Conservation (phyloP, 257 asterid genomes). For the Solanum sejunctum region DNA sequence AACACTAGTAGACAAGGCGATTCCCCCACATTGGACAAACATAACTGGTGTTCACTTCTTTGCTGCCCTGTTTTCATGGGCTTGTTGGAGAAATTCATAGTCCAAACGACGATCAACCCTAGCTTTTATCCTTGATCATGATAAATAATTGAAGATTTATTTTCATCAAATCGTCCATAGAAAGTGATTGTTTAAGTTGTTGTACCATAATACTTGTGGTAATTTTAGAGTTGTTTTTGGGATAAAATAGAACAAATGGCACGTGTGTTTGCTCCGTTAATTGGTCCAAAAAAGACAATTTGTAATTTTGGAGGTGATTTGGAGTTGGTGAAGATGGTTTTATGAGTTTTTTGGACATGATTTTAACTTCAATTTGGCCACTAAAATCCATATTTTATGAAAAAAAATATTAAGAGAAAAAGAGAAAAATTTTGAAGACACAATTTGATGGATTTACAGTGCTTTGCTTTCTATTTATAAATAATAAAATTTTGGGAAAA, state of each 20-base stretch:
- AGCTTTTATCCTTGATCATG: no score
- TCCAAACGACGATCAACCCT: no score
- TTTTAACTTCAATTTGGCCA: neutral
- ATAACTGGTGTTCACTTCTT: no score
- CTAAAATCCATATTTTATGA: neutral
- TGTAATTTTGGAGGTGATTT: slow-evolving; percentile 7
- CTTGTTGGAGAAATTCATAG: no score
- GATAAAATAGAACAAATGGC: slow-evolving; percentile 22
- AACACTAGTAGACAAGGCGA: no score
- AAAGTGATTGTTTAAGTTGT: slow-evolving; percentile 1
- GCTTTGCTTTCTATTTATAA: no score
- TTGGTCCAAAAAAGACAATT: slow-evolving; percentile 28
- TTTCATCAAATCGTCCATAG: no score
- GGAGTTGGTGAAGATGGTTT: slow-evolving; percentile 5
- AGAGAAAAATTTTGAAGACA: neutral
- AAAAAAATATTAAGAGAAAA: neutral
- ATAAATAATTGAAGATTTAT: no score
- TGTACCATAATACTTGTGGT: neutral
- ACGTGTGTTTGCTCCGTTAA: neutral
- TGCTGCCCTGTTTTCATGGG: no score
- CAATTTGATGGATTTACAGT: neutral
- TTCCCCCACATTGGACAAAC: no score
- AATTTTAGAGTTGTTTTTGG: neutral
- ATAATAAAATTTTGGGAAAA: no score
- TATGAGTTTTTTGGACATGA: slow-evolving; percentile 1